These are phyloP conservation scores for Epichloe amarillans DNA, from an alignment of 2,329 filamentous ascomycete species.

Conservation along the genomic window DNA sequence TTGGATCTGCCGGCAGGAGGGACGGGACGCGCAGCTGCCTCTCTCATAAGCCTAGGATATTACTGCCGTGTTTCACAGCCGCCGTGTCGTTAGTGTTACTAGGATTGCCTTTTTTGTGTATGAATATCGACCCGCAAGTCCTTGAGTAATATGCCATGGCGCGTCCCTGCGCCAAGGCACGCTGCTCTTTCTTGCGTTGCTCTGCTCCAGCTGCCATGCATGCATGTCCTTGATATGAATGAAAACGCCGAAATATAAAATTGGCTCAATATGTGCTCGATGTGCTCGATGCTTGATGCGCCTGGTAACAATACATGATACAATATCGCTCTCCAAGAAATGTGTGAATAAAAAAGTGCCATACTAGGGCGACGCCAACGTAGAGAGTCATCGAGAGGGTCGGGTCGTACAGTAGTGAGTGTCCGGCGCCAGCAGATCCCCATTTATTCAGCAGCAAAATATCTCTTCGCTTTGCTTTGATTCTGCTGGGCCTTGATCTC, in stretches of 20 bases:
- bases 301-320: background rate
- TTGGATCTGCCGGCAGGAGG: background rate
- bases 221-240: slow-evolving; percentile 1
- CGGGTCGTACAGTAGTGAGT: background rate
- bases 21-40: background rate
- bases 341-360: background rate
- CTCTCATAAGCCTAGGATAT: background rate
- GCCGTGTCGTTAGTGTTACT: background rate
- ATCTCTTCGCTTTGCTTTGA: slow-evolving; percentile 54
- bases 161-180: background rate
- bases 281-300: background rate
- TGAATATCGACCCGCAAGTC: no score
- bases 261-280: background rate
- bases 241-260: background rate
- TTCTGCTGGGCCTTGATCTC: slow-evolving; percentile 58
- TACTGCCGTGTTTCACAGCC: background rate
- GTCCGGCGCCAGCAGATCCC: background rate
- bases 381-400: background rate
- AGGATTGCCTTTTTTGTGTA: background rate
- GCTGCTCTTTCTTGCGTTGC: slow-evolving; percentile 3
- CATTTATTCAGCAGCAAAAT: slow-evolving; percentile 52
- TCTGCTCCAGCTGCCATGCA: slow-evolving; percentile 3
- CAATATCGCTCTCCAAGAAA: background rate
- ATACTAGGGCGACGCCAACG: background rate
- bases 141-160: background rate